Conservation (phyloP, 225 moss, liverwort and hornwort genomes). For the Bryoerythrophyllum caledonicum region DNA sequence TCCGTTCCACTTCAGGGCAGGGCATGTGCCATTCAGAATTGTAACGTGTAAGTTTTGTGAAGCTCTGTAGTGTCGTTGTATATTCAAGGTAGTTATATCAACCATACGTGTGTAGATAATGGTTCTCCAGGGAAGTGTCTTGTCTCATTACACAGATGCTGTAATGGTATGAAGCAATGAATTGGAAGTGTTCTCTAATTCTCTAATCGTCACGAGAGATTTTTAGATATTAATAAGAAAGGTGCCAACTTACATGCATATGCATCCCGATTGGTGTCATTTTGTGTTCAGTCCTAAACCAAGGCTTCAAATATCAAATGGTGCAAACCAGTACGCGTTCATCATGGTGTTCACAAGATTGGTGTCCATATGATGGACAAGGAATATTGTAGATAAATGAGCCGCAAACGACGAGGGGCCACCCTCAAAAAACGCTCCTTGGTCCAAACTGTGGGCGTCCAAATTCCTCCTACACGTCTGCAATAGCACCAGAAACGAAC, state of each 20-base stretch:
- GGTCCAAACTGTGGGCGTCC: too few relatives aligned
- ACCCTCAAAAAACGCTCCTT: too few relatives aligned
- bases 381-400: too few relatives aligned
- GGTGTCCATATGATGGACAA: not conserved
- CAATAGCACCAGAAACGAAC: too few relatives aligned
- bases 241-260: not conserved
- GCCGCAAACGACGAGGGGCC: too few relatives aligned
- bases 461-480: too few relatives aligned
- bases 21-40: constrained; percentile 23
- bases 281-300: not conserved
- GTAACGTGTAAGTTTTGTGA: constrained; percentile 4
- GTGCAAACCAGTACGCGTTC: not conserved
- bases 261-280: not conserved
- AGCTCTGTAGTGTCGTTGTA: constrained; percentile 1
- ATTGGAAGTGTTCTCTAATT: not conserved
- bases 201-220: not conserved
- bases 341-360: not conserved
- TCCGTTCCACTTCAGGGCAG: constrained; percentile 25
- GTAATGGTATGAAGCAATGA: not conserved
- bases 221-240: not conserved
- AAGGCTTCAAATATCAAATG: not conserved
- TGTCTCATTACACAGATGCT: not conserved
- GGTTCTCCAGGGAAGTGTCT: not conserved
- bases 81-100: not conserved
- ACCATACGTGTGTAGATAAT: not conserved